Evolutionary conservation across 2,329 filamentous ascomycete genomes (phyloP).

Genomic region (Exophiala sideris): DNA sequence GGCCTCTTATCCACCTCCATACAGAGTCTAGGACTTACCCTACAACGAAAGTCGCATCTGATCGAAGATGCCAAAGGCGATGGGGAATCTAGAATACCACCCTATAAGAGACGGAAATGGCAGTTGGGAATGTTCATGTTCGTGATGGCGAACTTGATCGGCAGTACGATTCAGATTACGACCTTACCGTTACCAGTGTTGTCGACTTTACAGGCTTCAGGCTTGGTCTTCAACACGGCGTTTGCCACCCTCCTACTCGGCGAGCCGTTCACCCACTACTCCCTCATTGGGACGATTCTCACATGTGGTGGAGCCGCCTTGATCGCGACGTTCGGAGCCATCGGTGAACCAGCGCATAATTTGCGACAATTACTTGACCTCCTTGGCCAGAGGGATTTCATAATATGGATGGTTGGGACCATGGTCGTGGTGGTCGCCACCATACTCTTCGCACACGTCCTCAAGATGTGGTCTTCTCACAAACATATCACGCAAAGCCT

Average conservation of each 20-base stretch:
- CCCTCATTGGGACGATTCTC: constrained; percentile 82
- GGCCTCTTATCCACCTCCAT: constrained; percentile 90
- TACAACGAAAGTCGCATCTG: constrained; percentile 97
- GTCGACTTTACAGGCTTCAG: constrained; percentile 91
- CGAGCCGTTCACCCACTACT: constrained; percentile 92
- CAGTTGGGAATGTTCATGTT: constrained; percentile 97
- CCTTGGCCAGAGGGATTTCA: constrained; percentile 69
- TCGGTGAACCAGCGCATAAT: constrained; percentile 87
- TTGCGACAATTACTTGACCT: constrained; percentile 76
- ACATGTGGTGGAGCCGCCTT: constrained; percentile 85
- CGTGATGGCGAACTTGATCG: constrained; percentile 86
- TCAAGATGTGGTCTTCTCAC: constrained; percentile 34
- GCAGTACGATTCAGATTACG: constrained; percentile 95
- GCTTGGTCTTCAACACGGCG: constrained; percentile 96
- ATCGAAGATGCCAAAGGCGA: constrained; percentile 89
- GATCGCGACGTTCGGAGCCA: constrained; percentile 90
- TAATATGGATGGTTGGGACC: constrained; percentile 85
- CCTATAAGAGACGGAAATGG: constrained; percentile 88
- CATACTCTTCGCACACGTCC: constrained; percentile 54
- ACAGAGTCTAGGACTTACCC: constrained; percentile 88
- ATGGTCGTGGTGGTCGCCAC: constrained; percentile 68
- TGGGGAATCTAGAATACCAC: constrained; percentile 75
- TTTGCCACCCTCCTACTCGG: constrained; percentile 89
- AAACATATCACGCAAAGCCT: constrained; percentile 23
- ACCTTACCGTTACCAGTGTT: constrained; percentile 90